These are phyloP conservation scores for Drechslerella dactyloides DNA, from an alignment of 2,329 filamentous ascomycete genomes.

Conservation along the genomic window DNA sequence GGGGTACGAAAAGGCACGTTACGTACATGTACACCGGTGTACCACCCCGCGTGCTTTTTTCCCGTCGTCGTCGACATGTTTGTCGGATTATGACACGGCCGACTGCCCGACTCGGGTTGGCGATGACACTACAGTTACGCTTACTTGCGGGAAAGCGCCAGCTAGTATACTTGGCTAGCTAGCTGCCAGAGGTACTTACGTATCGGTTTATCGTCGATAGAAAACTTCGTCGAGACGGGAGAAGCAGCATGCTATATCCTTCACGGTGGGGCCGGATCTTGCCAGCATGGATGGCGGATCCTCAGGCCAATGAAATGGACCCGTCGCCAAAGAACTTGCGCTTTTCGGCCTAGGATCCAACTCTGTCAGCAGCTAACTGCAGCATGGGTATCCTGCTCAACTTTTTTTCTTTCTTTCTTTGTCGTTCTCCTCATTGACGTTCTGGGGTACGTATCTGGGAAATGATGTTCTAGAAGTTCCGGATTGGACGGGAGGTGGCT, in stretches of 20 bases:
- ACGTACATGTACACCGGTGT: too few species aligned
- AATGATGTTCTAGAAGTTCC: not conserved
- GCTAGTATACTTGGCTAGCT: too few species aligned
- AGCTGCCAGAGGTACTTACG: too few species aligned
- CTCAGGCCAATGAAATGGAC: constrained; percentile 1
- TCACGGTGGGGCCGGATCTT: not conserved
- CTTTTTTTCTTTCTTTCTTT: not conserved
- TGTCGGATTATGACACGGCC: too few species aligned
- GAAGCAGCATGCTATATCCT: too few species aligned
- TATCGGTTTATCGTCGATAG: too few species aligned
- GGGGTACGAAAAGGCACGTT: too few species aligned
- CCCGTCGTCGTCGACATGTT: too few species aligned
- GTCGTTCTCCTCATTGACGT: not conserved
- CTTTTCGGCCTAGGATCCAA: not conserved
- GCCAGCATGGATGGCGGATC: not conserved
- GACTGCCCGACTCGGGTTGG: too few species aligned
- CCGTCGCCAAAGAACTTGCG: constrained; percentile 2
- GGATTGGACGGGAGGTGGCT: not conserved
- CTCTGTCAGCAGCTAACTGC: not conserved
- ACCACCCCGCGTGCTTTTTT: too few species aligned
- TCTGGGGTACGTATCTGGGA: not conserved
- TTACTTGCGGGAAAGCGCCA: constrained; percentile 1
- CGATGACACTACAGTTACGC: not conserved
- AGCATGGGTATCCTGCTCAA: not conserved
- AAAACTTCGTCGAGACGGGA: too few species aligned